Evolutionary conservation across 768 basidiomycete species (phyloP).

Genomic region (Daedaleopsis sinensis): DNA sequence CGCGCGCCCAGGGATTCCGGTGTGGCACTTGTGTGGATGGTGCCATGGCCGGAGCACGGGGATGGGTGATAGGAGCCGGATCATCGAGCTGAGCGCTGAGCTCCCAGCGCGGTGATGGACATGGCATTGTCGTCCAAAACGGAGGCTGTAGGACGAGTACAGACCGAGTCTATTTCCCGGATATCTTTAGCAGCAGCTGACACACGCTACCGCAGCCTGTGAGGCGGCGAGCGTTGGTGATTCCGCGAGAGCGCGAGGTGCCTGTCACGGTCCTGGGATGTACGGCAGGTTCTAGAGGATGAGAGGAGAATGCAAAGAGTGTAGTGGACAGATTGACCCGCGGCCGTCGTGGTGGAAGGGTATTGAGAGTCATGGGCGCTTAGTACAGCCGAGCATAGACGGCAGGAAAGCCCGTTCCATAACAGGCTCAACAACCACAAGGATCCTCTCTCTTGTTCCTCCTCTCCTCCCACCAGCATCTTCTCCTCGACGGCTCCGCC

Average conservation of each 20-base stretch:
- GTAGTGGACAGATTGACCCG: background rate
- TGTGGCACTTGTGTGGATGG: background rate
- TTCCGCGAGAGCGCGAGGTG: background rate
- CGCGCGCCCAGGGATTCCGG: too few species aligned
- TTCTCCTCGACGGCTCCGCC: constrained; percentile 1
- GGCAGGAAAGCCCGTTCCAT: constrained; percentile 6
- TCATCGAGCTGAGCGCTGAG: background rate
- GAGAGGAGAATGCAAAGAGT: background rate
- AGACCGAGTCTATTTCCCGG: constrained; percentile 16
- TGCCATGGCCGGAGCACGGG: background rate
- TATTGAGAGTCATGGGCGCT: background rate
- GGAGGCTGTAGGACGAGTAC: constrained; percentile 1
- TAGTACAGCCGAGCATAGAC: background rate
- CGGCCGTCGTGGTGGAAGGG: background rate
- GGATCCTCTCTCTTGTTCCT: constrained; percentile 8
- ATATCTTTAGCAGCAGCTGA: constrained; percentile 7
- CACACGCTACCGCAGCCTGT: constrained; percentile 7
- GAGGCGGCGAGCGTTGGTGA: background rate
- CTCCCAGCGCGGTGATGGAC: background rate
- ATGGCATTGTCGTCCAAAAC: background rate
- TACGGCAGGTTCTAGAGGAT: background rate
- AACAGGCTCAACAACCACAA: constrained; percentile 18
- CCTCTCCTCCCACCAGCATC: constrained; percentile 2
- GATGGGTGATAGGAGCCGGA: background rate
- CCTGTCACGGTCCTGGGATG: background rate